A percentile compares a stretch with the other conserved stretches of the same genome.
Evolutionary conservation across 257 asterid genomes (phyloP).

Genomic region (Nicotiana otophora): DNA sequence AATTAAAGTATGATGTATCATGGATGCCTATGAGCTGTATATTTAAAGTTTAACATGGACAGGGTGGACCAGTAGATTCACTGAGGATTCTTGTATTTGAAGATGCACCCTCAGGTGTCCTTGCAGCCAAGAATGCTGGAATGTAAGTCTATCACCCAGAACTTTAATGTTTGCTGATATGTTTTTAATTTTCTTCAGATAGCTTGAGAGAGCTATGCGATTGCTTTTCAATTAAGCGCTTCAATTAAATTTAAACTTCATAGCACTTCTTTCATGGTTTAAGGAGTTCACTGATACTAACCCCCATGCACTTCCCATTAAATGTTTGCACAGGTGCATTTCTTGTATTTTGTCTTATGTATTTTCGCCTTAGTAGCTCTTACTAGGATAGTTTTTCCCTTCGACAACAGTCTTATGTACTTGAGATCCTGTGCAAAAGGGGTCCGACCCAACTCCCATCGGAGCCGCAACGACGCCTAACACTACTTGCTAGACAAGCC

Average conservation of each 20-base stretch:
- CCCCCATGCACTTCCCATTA: background rate
- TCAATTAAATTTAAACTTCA: background rate
- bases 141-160: conserved; percentile 44
- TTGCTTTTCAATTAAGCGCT: background rate
- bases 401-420: background rate
- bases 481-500: too few relatives aligned
- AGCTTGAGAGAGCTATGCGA: background rate
- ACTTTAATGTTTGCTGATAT: background rate
- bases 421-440: background rate
- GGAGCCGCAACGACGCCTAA: too few relatives aligned
- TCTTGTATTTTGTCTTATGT: background rate
- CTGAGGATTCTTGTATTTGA: conserved; percentile 78
- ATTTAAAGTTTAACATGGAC: conserved; percentile 9
- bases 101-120: conserved; percentile 92
- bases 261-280: background rate
- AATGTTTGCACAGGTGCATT: background rate
- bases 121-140: conserved; percentile 89
- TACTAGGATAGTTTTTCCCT: background rate
- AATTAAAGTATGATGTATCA: background rate
- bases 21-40: background rate
- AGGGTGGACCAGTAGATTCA: conserved; percentile 72
- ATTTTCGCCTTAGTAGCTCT: background rate
- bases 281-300: background rate
- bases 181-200: background rate
- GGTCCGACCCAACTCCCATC: too few relatives aligned